Base-by-base conservation (phyloP, 2,329 filamentous ascomycete genomes). In the Cercospora sp. region DNA sequence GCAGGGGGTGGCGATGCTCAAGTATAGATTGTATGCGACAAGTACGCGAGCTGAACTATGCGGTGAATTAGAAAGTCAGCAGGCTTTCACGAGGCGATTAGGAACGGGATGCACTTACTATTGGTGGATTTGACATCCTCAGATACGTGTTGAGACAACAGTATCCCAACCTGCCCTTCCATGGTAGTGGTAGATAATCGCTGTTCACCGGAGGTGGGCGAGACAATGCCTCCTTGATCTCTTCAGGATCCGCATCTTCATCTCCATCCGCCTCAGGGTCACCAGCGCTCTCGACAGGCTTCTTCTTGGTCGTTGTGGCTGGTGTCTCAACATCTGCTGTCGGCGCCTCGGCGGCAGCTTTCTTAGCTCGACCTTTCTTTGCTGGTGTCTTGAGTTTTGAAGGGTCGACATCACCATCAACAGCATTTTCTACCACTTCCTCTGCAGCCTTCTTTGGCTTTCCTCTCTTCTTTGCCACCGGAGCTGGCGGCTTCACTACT, bases 91-190 rank as follows among this genome's bases (percentile, higher is more conserved):
- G 26, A 48, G 10, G 13, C 18, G 9, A 16, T 20, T 23, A 48
- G 42, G 9, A 55, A 30, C 16, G 18, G 16, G 18, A 26, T 12
- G 26, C 31, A 55, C 60, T 3, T 55, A 63, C 60, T 1, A 98
- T 89, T 0, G 94, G 89, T 7, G 93, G 92, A 69, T 89, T 94
- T 1, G 91, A 89, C 63, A 87, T 86, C 55, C 94, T 90, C 1
- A 98, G 84, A 78, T 97, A 97, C 0, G 94, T 98, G 77, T 96
- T 96, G 16, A 98, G 82, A 76, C 94, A 97, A 10, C 94, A 93
- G 85, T 96, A 97, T 67, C 94, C 94, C 69, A 97, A 78, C 30
- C 94, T 87, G 0, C 94, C 94, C 80, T 90, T 93, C 94, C 94
- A 97, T 0, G 94, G 94, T 23, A 97, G 79, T 26, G 94, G 94